phyloP scores from a whole-genome alignment of 2,329 filamentous ascomycete genomes.

The Penicillium sp. region DNA sequence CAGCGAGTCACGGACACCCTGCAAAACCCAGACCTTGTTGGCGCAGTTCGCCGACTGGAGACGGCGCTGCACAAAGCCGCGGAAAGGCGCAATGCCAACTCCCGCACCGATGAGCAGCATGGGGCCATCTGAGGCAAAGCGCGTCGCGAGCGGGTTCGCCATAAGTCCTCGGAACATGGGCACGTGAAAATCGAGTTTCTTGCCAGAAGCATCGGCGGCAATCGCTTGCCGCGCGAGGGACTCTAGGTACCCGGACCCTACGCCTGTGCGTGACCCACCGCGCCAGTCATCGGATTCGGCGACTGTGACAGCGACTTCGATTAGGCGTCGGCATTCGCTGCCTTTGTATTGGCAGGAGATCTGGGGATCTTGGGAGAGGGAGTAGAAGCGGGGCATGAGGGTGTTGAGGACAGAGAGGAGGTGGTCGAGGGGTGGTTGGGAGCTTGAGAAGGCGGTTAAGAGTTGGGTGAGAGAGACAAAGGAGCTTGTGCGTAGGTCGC shows the following conservation, averaged over 20 bases:
- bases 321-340: constrained; percentile 70
- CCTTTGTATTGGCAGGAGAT: constrained; percentile 70
- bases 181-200: constrained; percentile 66
- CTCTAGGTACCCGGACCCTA: constrained; percentile 92
- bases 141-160: constrained; percentile 89
- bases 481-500: constrained; percentile 86
- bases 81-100: constrained; percentile 95
- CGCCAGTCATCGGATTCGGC: constrained; percentile 84
- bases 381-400: constrained; percentile 98
- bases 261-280: constrained; percentile 70
- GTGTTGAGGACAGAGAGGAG: constrained; percentile 78
- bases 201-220: constrained; percentile 56
- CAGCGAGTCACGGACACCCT: constrained; percentile 89
- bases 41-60: constrained; percentile 93
- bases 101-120: constrained; percentile 98
- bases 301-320: constrained; percentile 96
- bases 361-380: constrained; percentile 91
- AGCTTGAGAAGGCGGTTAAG: constrained; percentile 86
- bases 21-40: constrained; percentile 96
- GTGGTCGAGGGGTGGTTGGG: constrained; percentile 79
- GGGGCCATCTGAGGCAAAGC: constrained; percentile 90
- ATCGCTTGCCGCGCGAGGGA: constrained; percentile 74
- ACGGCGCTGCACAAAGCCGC: constrained; percentile 92
- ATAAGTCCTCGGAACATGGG: constrained; percentile 99
- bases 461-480: constrained; percentile 84